phyloP scores from a whole-genome alignment of 2,329 filamentous ascomycete genomes.

The Diaporthe citrichinensis region DNA sequence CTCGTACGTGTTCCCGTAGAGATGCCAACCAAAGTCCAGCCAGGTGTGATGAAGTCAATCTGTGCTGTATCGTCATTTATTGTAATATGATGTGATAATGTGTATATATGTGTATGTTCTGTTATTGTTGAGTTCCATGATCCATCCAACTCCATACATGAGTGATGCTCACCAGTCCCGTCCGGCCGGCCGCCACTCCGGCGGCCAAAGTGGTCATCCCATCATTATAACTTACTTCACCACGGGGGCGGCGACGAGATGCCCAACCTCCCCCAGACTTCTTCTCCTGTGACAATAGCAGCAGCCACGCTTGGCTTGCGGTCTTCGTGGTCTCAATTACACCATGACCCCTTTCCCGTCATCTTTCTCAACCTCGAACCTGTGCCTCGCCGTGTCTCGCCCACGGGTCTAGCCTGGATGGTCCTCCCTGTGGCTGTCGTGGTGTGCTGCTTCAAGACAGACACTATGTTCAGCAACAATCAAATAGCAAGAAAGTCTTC shows the following conservation, averaged over 20 bases:
- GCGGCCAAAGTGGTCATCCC: not conserved
- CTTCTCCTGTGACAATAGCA: not conserved
- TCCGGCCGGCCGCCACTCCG: not conserved
- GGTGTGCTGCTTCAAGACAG: not conserved
- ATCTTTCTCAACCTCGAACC: no score
- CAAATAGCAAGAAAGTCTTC: not conserved
- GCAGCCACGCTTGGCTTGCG: no score
- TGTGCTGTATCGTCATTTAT: not conserved
- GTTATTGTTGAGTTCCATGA: not conserved
- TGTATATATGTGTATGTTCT: not conserved
- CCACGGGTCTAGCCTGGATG: not conserved
- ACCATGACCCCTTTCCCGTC: no score
- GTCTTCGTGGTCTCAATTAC: not conserved
- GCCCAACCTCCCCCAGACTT: not conserved
- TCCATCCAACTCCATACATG: slow-evolving; percentile 2
- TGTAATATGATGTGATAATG: not conserved
- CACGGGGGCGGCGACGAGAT: not conserved
- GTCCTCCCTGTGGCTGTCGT: not conserved
- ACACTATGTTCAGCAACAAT: not conserved
- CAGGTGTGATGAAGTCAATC: not conserved
- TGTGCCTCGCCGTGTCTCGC: not conserved
- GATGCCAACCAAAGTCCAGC: not conserved
- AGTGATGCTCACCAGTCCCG: not conserved
- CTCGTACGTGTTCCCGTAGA: no score
- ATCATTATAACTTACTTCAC: not conserved